Evolutionary conservation across 768 basidiomycete genomes (phyloP), one percentile per base, ranked within the genome.

Genomic region (Termitomyces sp.): DNA sequence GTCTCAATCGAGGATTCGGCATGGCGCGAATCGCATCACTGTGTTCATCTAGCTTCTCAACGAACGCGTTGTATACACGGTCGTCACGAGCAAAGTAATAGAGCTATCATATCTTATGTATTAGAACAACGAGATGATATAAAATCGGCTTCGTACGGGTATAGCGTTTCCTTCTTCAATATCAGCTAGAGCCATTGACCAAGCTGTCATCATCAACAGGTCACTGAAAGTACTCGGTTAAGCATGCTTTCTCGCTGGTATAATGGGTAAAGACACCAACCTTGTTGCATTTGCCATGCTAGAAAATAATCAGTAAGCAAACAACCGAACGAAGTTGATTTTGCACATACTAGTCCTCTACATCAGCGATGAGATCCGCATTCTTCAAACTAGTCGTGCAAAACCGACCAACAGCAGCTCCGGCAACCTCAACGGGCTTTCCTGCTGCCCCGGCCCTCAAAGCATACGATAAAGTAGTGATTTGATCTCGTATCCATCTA

Each of bases 1-100:
- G 46, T 5, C 40, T 61, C 9, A 55, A 31, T 17, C 38, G 54
- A 32, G 46, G 54, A 38, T 61, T 61, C 3, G 48, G 55, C n/a
- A 50, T 31, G 6, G 43, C 29, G n/a, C 32, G 17, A 31, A 60
- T 47, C 8, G 10, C 45, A 42, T 49, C 69, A 65, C 79, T 79
- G 66, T 83, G 75, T 37, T 69, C 67, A 47, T 80, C 74, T 29
- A 81, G 65, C 34, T 77, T 74, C 31, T 87, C 83, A 6, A 76
- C 74, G 59, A 94, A 91, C 2, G 86, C 83, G 63, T 82, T 87
- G 73, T 89, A 91, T 11, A 91, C 86, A 47, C 96, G 86, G 63
- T 95, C 89, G 73, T 98, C 96, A 32, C 96, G 84, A 50, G 96
- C 96, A 69, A 98, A 98, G 68, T 89, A 94, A 65, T 91, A 94